Percentiles rank a stretch among this genome's conserved stretches.
Evolutionary conservation across 2,329 filamentous ascomycete species (phyloP).

Genomic region (Pseudogymnoascus sp.): DNA sequence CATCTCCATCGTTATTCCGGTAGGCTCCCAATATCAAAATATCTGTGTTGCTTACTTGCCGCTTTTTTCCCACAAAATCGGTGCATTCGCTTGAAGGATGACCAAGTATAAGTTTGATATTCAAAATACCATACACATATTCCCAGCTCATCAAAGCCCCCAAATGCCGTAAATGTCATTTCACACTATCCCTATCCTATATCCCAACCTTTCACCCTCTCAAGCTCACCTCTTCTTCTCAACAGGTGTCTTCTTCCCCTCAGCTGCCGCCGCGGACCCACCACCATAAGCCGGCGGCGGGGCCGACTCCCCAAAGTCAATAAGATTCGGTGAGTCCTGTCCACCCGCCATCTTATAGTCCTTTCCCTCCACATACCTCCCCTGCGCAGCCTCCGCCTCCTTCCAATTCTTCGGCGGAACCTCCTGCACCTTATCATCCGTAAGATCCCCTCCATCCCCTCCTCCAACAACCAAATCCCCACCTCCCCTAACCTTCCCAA

Average conservation of each 20-base stretch:
- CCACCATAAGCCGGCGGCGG: conserved; percentile 19
- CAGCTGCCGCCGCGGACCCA: conserved; percentile 19
- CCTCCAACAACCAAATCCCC: conserved; percentile 67
- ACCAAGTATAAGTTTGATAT: too few species aligned
- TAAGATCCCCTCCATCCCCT: conserved; percentile 23
- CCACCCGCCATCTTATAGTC: conserved; percentile 20
- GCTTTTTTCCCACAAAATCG: too few species aligned
- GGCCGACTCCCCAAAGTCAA: conserved; percentile 19
- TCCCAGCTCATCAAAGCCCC: background rate
- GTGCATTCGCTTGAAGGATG: too few species aligned
- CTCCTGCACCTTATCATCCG: background rate
- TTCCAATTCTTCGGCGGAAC: conserved; percentile 16
- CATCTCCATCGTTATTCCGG: too few species aligned
- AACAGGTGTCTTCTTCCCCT: conserved; percentile 16
- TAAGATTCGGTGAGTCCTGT: conserved; percentile 18
- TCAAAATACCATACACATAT: background rate
- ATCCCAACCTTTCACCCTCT: background rate
- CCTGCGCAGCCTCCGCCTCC: conserved; percentile 20
- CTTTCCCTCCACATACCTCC: conserved; percentile 15
- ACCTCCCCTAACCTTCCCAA: conserved; percentile 67
- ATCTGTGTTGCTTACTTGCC: too few species aligned
- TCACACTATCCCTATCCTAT: background rate
- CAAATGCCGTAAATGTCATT: background rate
- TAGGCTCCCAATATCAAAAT: too few species aligned
- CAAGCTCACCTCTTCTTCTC: conserved; percentile 6